phyloP scores from a whole-genome alignment of 306 rosid genomes.

The Aeschynomene evenia region DNA sequence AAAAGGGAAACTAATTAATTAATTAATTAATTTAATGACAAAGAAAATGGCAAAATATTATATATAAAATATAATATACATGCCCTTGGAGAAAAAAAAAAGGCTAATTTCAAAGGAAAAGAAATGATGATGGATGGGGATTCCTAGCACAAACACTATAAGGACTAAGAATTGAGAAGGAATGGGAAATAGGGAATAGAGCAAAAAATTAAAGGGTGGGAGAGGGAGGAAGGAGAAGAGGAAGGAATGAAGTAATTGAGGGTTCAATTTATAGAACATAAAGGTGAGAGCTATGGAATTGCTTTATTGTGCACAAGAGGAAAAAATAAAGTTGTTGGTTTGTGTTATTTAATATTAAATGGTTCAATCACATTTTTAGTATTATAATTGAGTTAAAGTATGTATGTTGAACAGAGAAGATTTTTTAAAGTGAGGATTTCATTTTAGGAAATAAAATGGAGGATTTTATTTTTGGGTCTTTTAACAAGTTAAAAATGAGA shows the following conservation, averaged over 20 bases:
- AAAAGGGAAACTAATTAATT: not conserved
- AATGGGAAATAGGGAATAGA: constrained; percentile 44
- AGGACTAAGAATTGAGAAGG: constrained; percentile 15
- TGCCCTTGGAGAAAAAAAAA: not conserved
- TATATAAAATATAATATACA: too few species aligned
- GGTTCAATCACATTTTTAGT: not conserved
- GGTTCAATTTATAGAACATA: constrained; percentile 54
- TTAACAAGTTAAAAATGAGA: too few species aligned
- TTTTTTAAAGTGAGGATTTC: too few species aligned
- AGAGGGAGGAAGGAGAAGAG: constrained; percentile 31
- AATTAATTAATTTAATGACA: too few species aligned
- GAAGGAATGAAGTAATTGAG: constrained; percentile 35
- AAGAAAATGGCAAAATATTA: not conserved
- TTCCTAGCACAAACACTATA: not conserved
- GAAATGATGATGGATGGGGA: not conserved
- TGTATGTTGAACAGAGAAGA: too few species aligned
- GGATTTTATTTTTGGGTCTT: too few species aligned
- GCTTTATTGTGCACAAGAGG: not conserved
- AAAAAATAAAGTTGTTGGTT: not conserved
- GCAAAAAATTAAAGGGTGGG: not conserved
- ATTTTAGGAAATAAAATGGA: too few species aligned
- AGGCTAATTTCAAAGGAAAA: too few species aligned
- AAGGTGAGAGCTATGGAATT: not conserved
- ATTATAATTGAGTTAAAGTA: not conserved
- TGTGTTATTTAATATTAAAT: not conserved